Percentiles rank a stretch among this genome's conserved stretches.
Evolutionary conservation across 2,329 filamentous ascomycete genomes (phyloP).

Genomic region (Aulographum hederae): DNA sequence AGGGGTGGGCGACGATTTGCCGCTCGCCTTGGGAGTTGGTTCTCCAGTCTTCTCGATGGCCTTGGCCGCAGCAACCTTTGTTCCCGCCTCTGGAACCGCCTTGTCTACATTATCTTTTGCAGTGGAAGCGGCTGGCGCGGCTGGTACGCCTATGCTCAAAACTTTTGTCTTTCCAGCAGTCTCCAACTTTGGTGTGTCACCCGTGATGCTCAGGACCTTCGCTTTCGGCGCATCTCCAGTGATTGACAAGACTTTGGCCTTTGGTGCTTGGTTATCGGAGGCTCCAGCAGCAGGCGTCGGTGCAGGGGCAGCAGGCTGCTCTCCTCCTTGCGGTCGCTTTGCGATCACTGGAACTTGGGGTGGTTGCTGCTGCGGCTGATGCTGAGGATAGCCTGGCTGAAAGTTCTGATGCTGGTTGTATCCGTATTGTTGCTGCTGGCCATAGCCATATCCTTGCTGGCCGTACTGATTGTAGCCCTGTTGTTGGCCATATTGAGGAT

Average conservation of each 20-base stretch:
- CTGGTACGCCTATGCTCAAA: conserved; percentile 12
- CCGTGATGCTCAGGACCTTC: conserved; percentile 43
- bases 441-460: conserved; percentile 21
- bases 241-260: conserved; percentile 48
- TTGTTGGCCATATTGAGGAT: conserved; percentile 3
- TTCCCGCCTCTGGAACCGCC: conserved; percentile 45
- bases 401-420: conserved; percentile 10
- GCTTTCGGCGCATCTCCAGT: conserved; percentile 30
- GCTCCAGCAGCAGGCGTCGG: neutral
- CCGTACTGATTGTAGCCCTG: conserved; percentile 19
- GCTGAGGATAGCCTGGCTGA: no score
- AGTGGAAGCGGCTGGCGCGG: conserved; percentile 29
- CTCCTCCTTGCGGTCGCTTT: conserved; percentile 3
- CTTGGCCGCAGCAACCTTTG: conserved; percentile 74
- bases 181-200: conserved; percentile 35
- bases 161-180: conserved; percentile 16
- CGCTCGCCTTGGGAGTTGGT: conserved; percentile 24
- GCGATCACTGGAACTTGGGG: conserved; percentile 18
- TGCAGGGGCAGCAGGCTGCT: conserved; percentile 8
- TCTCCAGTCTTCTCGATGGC: conserved; percentile 84
- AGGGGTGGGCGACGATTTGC: conserved; percentile 63
- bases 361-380: conserved; percentile 19
- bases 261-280: conserved; percentile 10
- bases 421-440: conserved; percentile 28
- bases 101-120: conserved; percentile 24